Evolutionary conservation across 2,329 filamentous ascomycete species (phyloP).

Genomic region (Rhinocladiella mackenziei): DNA sequence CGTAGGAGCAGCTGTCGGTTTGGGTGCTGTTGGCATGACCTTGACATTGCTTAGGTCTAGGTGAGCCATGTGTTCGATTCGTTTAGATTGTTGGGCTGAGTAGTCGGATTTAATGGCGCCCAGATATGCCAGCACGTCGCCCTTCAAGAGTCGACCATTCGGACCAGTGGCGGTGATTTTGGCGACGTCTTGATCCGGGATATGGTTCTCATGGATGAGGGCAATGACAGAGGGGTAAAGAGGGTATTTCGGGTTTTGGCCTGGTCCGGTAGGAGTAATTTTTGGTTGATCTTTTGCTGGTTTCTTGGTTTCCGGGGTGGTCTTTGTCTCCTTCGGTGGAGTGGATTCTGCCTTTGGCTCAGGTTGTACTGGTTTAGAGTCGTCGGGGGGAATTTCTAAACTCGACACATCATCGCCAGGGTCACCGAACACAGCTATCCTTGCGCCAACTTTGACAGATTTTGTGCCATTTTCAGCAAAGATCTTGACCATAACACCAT

Average conservation of each 20-base stretch:
- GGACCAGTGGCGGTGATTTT: conserved; percentile 87
- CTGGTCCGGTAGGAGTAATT: conserved; percentile 24
- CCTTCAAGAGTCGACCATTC: conserved; percentile 84
- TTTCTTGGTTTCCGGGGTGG: conserved; percentile 24
- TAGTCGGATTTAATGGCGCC: conserved; percentile 71
- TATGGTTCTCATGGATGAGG: conserved; percentile 72
- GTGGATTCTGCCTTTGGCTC: conserved; percentile 18
- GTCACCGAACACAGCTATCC: conserved; percentile 81
- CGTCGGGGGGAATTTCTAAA: conserved; percentile 71
- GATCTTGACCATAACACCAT: conserved; percentile 82
- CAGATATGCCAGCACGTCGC: conserved; percentile 86
- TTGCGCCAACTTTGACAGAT: conserved; percentile 68
- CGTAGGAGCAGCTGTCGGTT: conserved; percentile 35
- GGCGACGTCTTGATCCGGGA: conserved; percentile 69
- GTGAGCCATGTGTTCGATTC: conserved; percentile 71
- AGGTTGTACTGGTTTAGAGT: conserved; percentile 34
- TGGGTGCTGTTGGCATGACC: conserved; percentile 52
- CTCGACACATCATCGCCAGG: conserved; percentile 70
- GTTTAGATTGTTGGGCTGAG: conserved; percentile 65
- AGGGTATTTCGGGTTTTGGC: conserved; percentile 46
- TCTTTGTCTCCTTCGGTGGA: conserved; percentile 29
- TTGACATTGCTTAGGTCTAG: conserved; percentile 96
- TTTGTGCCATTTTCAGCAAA: conserved; percentile 67
- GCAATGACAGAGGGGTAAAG: conserved; percentile 73
- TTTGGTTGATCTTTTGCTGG: conserved; percentile 23